Base-by-base conservation (phyloP, 2,329 filamentous ascomycete species). In the Neophaeococcomyces mojaviensis region DNA sequence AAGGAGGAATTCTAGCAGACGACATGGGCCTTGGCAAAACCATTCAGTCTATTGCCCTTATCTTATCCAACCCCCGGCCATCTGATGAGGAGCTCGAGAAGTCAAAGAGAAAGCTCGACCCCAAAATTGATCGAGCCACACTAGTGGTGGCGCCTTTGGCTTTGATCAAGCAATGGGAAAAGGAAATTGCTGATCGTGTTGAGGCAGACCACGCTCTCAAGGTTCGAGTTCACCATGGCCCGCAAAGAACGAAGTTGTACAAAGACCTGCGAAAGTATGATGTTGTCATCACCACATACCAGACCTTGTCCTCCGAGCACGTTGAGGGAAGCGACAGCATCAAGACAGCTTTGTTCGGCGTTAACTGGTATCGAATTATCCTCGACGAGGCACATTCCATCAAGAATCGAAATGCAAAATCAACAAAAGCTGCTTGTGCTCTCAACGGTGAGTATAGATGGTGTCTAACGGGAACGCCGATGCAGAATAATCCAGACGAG, bases 401-500 rank as follows among this genome's bases (percentile, higher is more conserved):
- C 76, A 98, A 98, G 70, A 98, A 98, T 61, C 83, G 90, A 52
- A 95, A 94, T 55, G 88, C 92, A 18, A 98, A 98, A 67, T 83
- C 87, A 33, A 95, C 90, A 1, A 88, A 95, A 63, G 89, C 92
- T 1, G 92, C 86, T 55, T 98, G 83, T 61, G 86, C 86, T 1
- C 68, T 98, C 26, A 74, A 83, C 24, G 82, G 87, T 16, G 84
- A 92, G 62, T 97, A 95, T 59, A 78, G 92, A 50, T 98, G 92
- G 92, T 97, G 92, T 61, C 69, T 98, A 51, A 95, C 89, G 0
- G 92, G 92, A 44, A 98, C 92, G 1, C 92, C 92, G 0, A 88
- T 98, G 83, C 92, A 98, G 62, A 98, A 98, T 67, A 97, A 95
- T 58, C 77, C 98, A 4, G 92, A 98, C 55, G 92, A 98, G 65